Percentiles rank a stretch among this genome's conserved stretches.
Evolutionary conservation across 768 basidiomycete genomes (phyloP).

Genomic region (Leucocoprinus birnbaumii): DNA sequence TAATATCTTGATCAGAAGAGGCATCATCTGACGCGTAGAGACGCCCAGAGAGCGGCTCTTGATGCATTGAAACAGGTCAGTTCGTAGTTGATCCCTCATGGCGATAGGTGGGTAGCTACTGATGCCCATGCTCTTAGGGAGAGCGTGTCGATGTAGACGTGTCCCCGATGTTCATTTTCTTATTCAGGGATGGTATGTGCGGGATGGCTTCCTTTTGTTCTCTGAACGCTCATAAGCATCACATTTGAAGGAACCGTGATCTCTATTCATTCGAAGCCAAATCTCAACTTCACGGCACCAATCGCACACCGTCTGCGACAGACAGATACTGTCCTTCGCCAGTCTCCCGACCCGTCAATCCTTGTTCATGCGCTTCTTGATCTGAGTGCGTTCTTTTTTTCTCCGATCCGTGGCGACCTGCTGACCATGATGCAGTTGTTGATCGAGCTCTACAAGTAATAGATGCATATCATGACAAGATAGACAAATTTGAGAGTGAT

Average conservation of each 20-base stretch:
- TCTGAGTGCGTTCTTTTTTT: conserved; percentile 30
- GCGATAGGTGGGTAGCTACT: conserved; percentile 21
- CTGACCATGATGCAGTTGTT: conserved; percentile 41
- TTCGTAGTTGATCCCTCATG: background rate
- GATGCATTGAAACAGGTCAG: conserved; percentile 29
- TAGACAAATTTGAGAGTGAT: conserved; percentile 56
- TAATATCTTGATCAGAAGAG: no score
- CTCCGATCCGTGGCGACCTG: background rate
- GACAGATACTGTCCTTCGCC: conserved; percentile 57
- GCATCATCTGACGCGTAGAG: no score
- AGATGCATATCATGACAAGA: conserved; percentile 63
- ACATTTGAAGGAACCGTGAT: conserved; percentile 53
- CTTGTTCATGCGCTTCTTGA: conserved; percentile 71
- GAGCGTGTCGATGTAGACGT: conserved; percentile 59
- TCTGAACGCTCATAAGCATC: background rate
- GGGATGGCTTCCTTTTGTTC: background rate
- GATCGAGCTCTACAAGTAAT: conserved; percentile 67
- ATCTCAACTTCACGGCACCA: conserved; percentile 48
- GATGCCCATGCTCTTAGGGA: conserved; percentile 27
- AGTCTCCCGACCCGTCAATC: conserved; percentile 63
- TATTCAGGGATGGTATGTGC: conserved; percentile 57
- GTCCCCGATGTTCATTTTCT: conserved; percentile 64
- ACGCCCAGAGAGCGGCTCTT: conserved; percentile 16
- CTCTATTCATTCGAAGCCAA: conserved; percentile 47
- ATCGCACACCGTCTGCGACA: conserved; percentile 57